Evolutionary conservation across 768 basidiomycete genomes (phyloP).

Genomic region (Trametes cinnabarina): DNA sequence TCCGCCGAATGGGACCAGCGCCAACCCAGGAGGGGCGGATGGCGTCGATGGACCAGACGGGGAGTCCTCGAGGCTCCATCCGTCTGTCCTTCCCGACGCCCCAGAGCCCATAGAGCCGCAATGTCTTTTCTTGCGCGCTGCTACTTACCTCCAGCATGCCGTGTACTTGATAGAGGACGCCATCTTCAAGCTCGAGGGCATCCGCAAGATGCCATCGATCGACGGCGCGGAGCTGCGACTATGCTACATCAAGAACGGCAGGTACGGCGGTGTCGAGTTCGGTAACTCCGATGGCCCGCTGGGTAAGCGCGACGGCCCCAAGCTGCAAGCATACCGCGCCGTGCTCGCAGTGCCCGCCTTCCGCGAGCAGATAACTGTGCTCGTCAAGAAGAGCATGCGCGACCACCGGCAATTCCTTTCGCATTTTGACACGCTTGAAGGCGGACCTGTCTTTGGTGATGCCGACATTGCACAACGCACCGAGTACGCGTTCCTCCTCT

Average conservation of each 20-base stretch:
- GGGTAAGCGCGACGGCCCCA: constrained; percentile 54
- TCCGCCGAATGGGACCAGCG: constrained; percentile 64
- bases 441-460: constrained; percentile 26
- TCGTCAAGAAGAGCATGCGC: constrained; percentile 73
- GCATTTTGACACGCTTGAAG: constrained; percentile 78
- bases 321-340: constrained; percentile 61
- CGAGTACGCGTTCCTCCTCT: constrained; percentile 66
- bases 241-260: constrained; percentile 71
- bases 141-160: constrained; percentile 80
- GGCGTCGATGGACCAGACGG: constrained; percentile 42
- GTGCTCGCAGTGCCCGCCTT: constrained; percentile 54
- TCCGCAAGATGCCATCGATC: constrained; percentile 53
- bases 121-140: constrained; percentile 77
- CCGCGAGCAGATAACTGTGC: constrained; percentile 55
- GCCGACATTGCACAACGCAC: constrained; percentile 51
- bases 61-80: constrained; percentile 57
- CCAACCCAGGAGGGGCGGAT: constrained; percentile 34
- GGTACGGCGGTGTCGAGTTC: constrained; percentile 84
- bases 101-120: constrained; percentile 89
- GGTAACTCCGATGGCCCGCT: constrained; percentile 78
- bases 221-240: constrained; percentile 78
- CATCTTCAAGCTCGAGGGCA: constrained; percentile 67
- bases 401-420: constrained; percentile 84
- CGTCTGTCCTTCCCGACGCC: constrained; percentile 71
- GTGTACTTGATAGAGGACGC: constrained; percentile 71